Evolutionary conservation across 805 yeast genomes (phyloP).

Genomic region (Kodamaea jinghongensis): DNA sequence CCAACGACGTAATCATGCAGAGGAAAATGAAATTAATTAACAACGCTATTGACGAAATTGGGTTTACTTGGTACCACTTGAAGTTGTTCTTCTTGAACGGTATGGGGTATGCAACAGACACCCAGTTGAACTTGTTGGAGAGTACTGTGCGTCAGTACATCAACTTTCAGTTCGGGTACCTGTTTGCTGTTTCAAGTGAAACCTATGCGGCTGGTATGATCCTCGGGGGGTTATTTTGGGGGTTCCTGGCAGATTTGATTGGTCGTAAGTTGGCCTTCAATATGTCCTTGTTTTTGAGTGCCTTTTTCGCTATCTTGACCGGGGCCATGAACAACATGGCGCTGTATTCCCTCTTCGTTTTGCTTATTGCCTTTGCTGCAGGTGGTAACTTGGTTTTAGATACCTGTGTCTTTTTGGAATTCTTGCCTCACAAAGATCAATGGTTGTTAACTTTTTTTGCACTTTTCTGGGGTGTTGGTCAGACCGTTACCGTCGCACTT

Average conservation of each 20-base stretch:
- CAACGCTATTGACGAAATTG: conserved; percentile 34
- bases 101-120: conserved; percentile 42
- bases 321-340: conserved; percentile 52
- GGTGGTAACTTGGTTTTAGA: conserved; percentile 61
- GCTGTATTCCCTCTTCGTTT: conserved; percentile 48
- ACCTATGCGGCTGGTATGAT: conserved; percentile 44
- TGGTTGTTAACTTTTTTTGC: conserved; percentile 50
- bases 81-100: conserved; percentile 35
- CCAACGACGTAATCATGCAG: conserved; percentile 14
- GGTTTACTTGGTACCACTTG: conserved; percentile 48
- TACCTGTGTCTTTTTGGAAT: conserved; percentile 52
- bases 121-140: conserved; percentile 49
- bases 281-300: conserved; percentile 45
- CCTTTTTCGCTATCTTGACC: conserved; percentile 48
- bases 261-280: conserved; percentile 21
- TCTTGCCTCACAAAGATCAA: conserved; percentile 49
- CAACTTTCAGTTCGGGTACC: conserved; percentile 45
- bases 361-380: conserved; percentile 43
- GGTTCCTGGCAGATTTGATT: conserved; percentile 42
- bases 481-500: conserved; percentile 48
- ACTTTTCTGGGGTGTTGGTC: conserved; percentile 44
- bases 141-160: conserved; percentile 46
- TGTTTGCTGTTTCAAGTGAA: conserved; percentile 40
- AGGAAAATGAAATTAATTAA: conserved; percentile 29
- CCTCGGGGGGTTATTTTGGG: conserved; percentile 54